Evolutionary conservation across 192 early-diverging fungal genomes (phyloP), one percentile per base, ranked within the genome.

Genomic region (Lobulomyces angularis): DNA sequence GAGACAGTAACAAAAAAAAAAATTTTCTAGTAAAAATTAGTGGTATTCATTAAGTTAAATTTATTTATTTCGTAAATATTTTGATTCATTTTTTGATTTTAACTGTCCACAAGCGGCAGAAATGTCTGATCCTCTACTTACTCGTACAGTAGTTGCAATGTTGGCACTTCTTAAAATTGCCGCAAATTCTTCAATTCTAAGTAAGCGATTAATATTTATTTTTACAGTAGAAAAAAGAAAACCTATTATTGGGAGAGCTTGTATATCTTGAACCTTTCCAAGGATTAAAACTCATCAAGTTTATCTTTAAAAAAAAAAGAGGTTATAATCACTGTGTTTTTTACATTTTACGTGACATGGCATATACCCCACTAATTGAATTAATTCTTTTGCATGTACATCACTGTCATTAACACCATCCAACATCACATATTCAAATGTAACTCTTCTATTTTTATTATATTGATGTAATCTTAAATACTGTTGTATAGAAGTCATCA

Each of bases 381-480:
- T 74, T 5, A 91, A 53, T 20, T 68, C 61, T n/a, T 58, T 54
- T 14, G 88, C 88, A 37, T 86, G 77, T 2, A 47, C 46, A 4
- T 71, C 48, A 0, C 69, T 67, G 44, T 91, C 88, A 48, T 91
- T 91, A n/a, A 91, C 73, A 34, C 67, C 72, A 27, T 80, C 67
- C 38, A 91, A 65, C 88, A 91, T 84, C 18, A 86, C 84, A 56
- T 91, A 82, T 58, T 65, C 4, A 67, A 59, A 37, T 70, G 77
- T 28, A 62, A 61, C 12, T 51, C 67, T 14, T 67, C 56, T 45
- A 72, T 63, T 34, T 45, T 37, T 40, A 51, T 56, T 8, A 63
- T 64, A 59, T 74, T 16, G 18, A 65, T 25, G 41, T 70, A 92
- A 22, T 78, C 52, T 2, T 58, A 45, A 43, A 83, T 82, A 35